Evolutionary conservation across 257 asterid genomes (phyloP).

Genomic region (Solanum peruvianum): DNA sequence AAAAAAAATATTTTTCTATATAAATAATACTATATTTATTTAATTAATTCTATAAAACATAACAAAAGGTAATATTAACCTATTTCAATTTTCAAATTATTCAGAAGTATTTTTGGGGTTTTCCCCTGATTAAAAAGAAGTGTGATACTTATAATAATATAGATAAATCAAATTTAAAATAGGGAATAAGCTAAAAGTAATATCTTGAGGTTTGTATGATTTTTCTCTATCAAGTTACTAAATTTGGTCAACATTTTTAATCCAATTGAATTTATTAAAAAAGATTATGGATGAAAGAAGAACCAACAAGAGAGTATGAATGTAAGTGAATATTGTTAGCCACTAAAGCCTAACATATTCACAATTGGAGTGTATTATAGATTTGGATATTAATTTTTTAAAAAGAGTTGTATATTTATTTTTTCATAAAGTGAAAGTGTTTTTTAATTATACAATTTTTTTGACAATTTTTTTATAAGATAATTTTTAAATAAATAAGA

Average conservation of each 20-base stretch:
- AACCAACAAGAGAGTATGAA: not conserved
- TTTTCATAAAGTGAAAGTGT: not conserved
- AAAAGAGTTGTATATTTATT: not conserved
- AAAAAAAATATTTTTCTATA: not conserved
- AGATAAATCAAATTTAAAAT: not conserved
- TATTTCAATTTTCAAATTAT: not conserved
- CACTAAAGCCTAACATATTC: not conserved
- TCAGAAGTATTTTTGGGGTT: not conserved
- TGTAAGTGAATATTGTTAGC: not conserved
- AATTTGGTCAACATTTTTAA: not conserved
- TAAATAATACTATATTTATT: not conserved
- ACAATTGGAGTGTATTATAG: not conserved
- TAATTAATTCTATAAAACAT: not conserved
- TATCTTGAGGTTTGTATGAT: not conserved
- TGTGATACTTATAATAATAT: not conserved
- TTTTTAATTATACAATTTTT: not conserved
- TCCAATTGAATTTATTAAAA: not conserved
- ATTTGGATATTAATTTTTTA: not conserved
- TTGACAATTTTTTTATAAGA: fast-evolving
- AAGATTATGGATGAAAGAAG: not conserved
- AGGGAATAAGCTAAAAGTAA: not conserved
- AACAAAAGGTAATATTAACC: not conserved
- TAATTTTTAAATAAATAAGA: not conserved
- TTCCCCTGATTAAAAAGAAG: not conserved
- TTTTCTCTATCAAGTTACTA: not conserved